Evolutionary conservation across 2,329 filamentous ascomycete species (phyloP).

Genomic region (Cercospora zeae-maydis): DNA sequence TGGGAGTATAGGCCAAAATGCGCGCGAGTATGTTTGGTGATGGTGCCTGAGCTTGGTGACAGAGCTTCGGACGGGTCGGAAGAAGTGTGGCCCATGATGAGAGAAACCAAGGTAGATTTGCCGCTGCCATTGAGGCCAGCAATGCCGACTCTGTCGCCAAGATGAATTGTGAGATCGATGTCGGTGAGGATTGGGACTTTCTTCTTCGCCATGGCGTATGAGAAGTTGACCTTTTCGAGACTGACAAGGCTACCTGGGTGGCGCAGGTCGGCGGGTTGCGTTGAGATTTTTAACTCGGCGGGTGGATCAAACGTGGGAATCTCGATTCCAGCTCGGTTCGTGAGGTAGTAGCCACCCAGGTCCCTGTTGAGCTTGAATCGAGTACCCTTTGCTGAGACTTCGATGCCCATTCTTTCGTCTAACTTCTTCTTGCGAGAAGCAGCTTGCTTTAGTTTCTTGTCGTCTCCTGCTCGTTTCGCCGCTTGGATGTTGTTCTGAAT

Average conservation of each 20-base stretch:
- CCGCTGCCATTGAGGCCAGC: slow-evolving; percentile 77
- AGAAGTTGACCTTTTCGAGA: slow-evolving; percentile 65
- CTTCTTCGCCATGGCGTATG: slow-evolving; percentile 50
- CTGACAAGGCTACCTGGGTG: slow-evolving; percentile 67
- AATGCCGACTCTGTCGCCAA: slow-evolving; percentile 70
- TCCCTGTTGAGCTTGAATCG: slow-evolving; percentile 81
- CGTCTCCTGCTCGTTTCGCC: slow-evolving; percentile 73
- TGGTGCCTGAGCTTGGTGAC: slow-evolving; percentile 58
- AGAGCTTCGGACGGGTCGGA: slow-evolving; percentile 27
- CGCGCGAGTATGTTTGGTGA: slow-evolving; percentile 65
- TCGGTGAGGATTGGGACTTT: slow-evolving; percentile 55
- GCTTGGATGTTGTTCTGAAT: slow-evolving; percentile 71
- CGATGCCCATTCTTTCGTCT: slow-evolving; percentile 73
- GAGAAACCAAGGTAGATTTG: slow-evolving; percentile 72
- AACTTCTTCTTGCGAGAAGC: slow-evolving; percentile 81
- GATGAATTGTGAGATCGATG: slow-evolving; percentile 65
- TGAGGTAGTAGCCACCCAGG: slow-evolving; percentile 55
- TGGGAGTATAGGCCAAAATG: slow-evolving; percentile 76
- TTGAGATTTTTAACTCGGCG: slow-evolving; percentile 57
- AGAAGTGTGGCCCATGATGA: slow-evolving; percentile 57
- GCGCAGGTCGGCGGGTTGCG: slow-evolving; percentile 36
- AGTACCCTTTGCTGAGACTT: slow-evolving; percentile 67
- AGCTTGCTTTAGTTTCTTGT: slow-evolving; percentile 81
- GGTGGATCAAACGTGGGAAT: slow-evolving; percentile 58
- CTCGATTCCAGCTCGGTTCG: slow-evolving; percentile 64